Base-by-base conservation (phyloP, 768 basidiomycete species). In the Amanita thiersii region DNA sequence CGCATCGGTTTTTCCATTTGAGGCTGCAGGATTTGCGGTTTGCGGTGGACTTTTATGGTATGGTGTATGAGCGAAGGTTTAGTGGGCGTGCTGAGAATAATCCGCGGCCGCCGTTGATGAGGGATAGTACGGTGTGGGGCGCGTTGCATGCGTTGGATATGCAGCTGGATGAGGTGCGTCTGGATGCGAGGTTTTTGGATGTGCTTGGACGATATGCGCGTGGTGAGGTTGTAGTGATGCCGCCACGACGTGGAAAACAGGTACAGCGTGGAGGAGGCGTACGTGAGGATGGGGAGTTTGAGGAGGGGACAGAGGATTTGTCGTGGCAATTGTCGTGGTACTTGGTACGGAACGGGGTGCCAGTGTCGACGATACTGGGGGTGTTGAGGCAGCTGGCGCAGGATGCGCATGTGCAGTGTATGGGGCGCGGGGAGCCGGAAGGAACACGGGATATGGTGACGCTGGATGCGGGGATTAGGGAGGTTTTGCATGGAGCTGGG, bases 401-500 rank as follows among this genome's bases (percentile, higher is more conserved):
- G 10, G 75, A 81, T 35, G 81, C 83, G 2, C 74, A 79, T 50
- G 48, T 59, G 25, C 75, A 81, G 32, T 81, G 79, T 50, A 48
- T 71, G 10, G 64, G 62, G 6, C 56, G 56, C 2, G 59, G 73
- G 5, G 63, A 68, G 1, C 78, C 81, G 0, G 70, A 71, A 5
- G 81, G 80, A 0, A 77, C 72, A 0, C 48, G 46, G 7, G 59
- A 73, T 47, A 50, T 52, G 12, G 48, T 40, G 12, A 49, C 52
- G 5, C 52, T 75, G 32, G 70, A 70, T 46, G 37, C 61, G 43
- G 73, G 70, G 6, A 90, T 98, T 47, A 81, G 78, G 51, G 86
- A 93, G 54, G 89, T 96, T 6, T 56, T 96, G 46, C 85, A 90
- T 53, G 76, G 79, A 0, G 86, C 92, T 0, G 93, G 93, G 1